Percentiles rank a stretch among this genome's conserved stretches.
Conservation (phyloP, 768 basidiomycete genomes). For the Boletus barrowsii region DNA sequence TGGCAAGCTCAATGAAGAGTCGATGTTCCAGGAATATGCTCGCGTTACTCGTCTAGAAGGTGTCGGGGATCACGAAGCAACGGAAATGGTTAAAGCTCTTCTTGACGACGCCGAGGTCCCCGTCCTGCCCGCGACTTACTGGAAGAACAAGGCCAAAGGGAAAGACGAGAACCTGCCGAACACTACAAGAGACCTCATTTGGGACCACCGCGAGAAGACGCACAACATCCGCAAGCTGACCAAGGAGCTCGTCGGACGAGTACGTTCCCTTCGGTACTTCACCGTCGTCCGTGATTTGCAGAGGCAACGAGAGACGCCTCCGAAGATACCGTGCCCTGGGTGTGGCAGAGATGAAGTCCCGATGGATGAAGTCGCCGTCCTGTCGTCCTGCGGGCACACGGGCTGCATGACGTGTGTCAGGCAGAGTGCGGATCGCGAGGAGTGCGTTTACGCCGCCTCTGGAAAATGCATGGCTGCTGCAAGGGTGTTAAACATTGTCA, state of each 20-base stretch:
- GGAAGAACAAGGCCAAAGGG: slow-evolving; percentile 45
- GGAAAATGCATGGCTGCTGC: slow-evolving; percentile 78
- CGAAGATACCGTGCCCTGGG: slow-evolving; percentile 57
- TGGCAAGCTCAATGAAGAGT: slow-evolving; percentile 61
- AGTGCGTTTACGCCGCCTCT: slow-evolving; percentile 71
- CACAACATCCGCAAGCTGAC: slow-evolving; percentile 80
- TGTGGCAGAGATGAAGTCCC: slow-evolving; percentile 58
- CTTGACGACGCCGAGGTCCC: slow-evolving; percentile 59
- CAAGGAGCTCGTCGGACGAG: slow-evolving; percentile 87
- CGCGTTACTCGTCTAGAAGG: slow-evolving; percentile 62
- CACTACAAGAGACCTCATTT: slow-evolving; percentile 58
- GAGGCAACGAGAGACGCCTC: slow-evolving; percentile 60
- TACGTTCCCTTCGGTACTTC: slow-evolving; percentile 90
- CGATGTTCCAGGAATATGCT: slow-evolving; percentile 76
- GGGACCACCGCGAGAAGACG: slow-evolving; percentile 84
- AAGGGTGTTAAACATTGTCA: slow-evolving; percentile 78
- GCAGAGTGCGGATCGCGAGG: slow-evolving; percentile 68
- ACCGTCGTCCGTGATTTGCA: slow-evolving; percentile 88
- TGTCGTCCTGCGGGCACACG: slow-evolving; percentile 91
- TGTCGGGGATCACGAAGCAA: slow-evolving; percentile 75
- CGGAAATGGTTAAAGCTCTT: slow-evolving; percentile 54
- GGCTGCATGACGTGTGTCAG: slow-evolving; percentile 77
- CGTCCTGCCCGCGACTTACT: slow-evolving; percentile 25
- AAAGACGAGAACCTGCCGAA: slow-evolving; percentile 56
- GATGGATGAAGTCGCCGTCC: slow-evolving; percentile 70